Evolutionary conservation across 2,329 filamentous ascomycete genomes (phyloP).

Genomic region (Elsinoe arachidis): DNA sequence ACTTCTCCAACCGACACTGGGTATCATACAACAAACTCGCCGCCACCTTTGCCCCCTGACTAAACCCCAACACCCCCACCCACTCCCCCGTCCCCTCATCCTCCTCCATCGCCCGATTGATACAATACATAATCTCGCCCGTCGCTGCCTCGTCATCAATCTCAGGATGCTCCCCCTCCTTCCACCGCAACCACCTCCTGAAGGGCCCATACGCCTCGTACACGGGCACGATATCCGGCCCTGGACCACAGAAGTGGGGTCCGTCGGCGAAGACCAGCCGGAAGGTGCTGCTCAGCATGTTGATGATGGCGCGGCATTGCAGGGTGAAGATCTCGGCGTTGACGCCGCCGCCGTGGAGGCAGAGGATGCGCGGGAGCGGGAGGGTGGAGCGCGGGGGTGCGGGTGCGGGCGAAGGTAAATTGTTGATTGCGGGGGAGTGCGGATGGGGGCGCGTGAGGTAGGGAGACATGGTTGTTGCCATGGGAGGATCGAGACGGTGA

Average conservation of each 20-base stretch:
- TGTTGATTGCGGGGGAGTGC: background rate
- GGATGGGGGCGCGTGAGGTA: background rate
- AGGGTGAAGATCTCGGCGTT: slow-evolving; percentile 60
- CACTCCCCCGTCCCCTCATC: slow-evolving; percentile 39
- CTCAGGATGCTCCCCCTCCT: slow-evolving; percentile 45
- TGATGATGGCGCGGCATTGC: slow-evolving; percentile 53
- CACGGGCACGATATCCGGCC: slow-evolving; percentile 54
- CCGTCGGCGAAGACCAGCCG: slow-evolving; percentile 65
- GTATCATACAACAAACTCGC: slow-evolving; percentile 46
- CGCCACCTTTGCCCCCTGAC: slow-evolving; percentile 41
- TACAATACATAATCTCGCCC: slow-evolving; percentile 39
- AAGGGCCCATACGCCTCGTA: slow-evolving; percentile 62
- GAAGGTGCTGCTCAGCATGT: slow-evolving; percentile 48
- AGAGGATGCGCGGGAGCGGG: slow-evolving; percentile 57
- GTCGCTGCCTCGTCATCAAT: slow-evolving; percentile 43
- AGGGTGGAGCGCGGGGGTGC: slow-evolving; percentile 15
- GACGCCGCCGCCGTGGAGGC: slow-evolving; percentile 71
- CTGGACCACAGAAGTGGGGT: slow-evolving; percentile 54
- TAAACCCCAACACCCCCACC: slow-evolving; percentile 44
- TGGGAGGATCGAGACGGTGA: background rate
- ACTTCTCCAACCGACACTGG: slow-evolving; percentile 45
- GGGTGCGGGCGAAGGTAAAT: background rate
- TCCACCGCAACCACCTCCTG: slow-evolving; percentile 54
- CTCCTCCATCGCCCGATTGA: slow-evolving; percentile 37
- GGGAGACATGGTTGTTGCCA: background rate